phyloP scores from a whole-genome alignment of 345 rosid species.

The Aquilaria yunnanensis region DNA sequence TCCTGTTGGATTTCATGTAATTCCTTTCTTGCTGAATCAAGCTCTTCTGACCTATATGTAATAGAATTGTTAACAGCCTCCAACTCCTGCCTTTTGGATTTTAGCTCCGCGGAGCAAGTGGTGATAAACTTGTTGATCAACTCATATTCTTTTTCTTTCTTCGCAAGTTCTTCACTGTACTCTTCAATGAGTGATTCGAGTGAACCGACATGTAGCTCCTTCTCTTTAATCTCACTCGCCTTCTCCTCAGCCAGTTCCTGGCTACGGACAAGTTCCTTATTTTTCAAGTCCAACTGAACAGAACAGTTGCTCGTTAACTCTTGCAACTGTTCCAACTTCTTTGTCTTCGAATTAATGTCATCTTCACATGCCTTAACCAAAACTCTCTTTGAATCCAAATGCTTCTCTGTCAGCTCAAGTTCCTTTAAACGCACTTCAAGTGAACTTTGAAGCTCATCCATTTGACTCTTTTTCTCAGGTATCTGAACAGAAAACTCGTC shows the following conservation, averaged over 20 bases:
- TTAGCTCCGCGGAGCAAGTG: constrained; percentile 15
- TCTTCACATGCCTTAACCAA: constrained; percentile 16
- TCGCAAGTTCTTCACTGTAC: constrained; percentile 9
- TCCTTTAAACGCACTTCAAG: background rate
- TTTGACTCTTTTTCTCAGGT: background rate
- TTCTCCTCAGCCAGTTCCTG: constrained; percentile 2
- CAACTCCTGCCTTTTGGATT: constrained; percentile 14
- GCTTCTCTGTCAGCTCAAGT: background rate
- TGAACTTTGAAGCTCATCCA: constrained; percentile 3
- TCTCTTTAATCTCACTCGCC: background rate
- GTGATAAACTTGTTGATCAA: constrained; percentile 14
- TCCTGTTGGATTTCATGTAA: constrained; percentile 4
- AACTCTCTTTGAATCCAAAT: background rate
- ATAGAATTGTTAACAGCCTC: background rate
- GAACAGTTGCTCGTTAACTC: constrained; percentile 1
- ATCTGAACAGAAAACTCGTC: constrained; percentile 7
- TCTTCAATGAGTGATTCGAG: constrained; percentile 10
- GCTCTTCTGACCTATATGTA: constrained; percentile 2
- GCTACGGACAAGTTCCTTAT: constrained; percentile 1
- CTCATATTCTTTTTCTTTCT: constrained; percentile 20
- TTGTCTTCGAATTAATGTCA: constrained; percentile 16
- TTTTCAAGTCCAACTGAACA: background rate
- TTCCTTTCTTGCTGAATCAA: constrained; percentile 10
- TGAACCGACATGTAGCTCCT: background rate
- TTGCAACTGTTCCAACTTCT: constrained; percentile 11